Conservation (phyloP, 805 yeast species). For the Zygoascus bituminiphila region DNA sequence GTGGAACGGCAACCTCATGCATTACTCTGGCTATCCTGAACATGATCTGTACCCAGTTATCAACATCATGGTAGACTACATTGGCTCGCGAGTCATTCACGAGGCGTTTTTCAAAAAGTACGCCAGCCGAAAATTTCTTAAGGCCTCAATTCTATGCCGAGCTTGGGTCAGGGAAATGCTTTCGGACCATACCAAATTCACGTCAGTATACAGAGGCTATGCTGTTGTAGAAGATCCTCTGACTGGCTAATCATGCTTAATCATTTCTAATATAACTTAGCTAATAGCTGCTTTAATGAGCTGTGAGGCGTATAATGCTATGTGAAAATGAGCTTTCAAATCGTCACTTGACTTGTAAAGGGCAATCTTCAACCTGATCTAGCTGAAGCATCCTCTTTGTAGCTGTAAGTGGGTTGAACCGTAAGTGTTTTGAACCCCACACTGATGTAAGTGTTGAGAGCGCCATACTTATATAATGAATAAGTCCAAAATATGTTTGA, state of each 20-base stretch:
- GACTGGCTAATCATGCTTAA: slow-evolving; percentile 1
- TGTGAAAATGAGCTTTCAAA: too few relatives aligned
- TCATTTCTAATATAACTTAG: neutral
- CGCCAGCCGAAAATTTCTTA: slow-evolving; percentile 80
- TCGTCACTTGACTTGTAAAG: too few relatives aligned
- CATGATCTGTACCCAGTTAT: slow-evolving; percentile 65
- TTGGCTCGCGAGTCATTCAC: slow-evolving; percentile 70
- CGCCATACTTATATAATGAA: too few relatives aligned
- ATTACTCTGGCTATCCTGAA: slow-evolving; percentile 80
- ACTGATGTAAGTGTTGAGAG: too few relatives aligned
- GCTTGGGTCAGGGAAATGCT: slow-evolving; percentile 27
- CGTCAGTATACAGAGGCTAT: neutral
- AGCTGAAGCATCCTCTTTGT: too few relatives aligned
- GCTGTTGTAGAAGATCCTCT: slow-evolving; percentile 1
- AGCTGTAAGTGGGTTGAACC: too few relatives aligned
- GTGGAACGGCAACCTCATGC: slow-evolving; percentile 83
- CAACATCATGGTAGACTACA: slow-evolving; percentile 65
- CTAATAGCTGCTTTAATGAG: neutral
- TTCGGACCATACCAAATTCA: neutral
- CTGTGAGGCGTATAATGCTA: neutral
- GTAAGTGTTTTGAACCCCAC: too few relatives aligned
- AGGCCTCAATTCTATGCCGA: slow-evolving; percentile 35
- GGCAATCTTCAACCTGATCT: too few relatives aligned
- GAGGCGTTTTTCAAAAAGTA: slow-evolving; percentile 92
- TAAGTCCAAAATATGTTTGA: too few relatives aligned